phyloP scores from a whole-genome alignment of 495 filamentous ascomycete species.

The Pseudoneurospora amorphoporcata region DNA sequence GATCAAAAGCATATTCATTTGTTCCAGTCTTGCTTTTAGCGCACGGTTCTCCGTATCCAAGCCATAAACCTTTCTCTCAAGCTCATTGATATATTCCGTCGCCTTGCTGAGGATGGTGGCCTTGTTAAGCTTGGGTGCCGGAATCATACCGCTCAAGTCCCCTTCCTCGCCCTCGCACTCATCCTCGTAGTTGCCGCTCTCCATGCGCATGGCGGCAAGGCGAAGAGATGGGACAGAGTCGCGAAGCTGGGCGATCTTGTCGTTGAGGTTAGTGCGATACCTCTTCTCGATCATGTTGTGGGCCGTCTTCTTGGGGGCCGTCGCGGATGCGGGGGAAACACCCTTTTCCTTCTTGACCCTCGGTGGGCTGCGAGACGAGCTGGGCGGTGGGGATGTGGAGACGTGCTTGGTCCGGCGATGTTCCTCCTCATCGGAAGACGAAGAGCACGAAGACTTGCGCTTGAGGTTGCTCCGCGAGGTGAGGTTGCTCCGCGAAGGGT shows the following conservation, averaged over 20 bases:
- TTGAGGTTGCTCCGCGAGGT: conserved; percentile 10
- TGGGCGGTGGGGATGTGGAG: conserved; percentile 6
- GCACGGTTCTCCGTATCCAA: conserved; percentile 65
- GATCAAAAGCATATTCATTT: conserved; percentile 50
- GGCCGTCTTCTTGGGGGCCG: conserved; percentile 23
- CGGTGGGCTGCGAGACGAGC: background rate
- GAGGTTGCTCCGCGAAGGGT: conserved; percentile 9
- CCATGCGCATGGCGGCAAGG: conserved; percentile 18
- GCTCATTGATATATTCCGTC: conserved; percentile 77
- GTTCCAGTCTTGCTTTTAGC: conserved; percentile 53
- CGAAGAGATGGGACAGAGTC: conserved; percentile 36
- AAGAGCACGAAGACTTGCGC: conserved; percentile 17
- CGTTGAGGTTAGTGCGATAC: conserved; percentile 41
- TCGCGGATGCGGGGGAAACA: background rate
- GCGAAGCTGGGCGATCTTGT: conserved; percentile 38
- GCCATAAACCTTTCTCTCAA: conserved; percentile 64
- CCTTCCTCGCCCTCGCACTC: conserved; percentile 12
- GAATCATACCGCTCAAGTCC: conserved; percentile 6
- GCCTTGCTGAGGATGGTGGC: conserved; percentile 77
- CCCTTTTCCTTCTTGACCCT: conserved; percentile 1
- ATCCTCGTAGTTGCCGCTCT: conserved; percentile 1
- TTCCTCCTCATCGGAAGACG: conserved; percentile 9
- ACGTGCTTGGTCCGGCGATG: background rate
- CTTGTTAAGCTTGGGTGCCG: conserved; percentile 23
- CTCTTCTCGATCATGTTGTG: conserved; percentile 42